Evolutionary conservation across 2,329 filamentous ascomycete genomes (phyloP), one percentile per base, ranked within the genome.

Genomic region (Claviceps sp.): DNA sequence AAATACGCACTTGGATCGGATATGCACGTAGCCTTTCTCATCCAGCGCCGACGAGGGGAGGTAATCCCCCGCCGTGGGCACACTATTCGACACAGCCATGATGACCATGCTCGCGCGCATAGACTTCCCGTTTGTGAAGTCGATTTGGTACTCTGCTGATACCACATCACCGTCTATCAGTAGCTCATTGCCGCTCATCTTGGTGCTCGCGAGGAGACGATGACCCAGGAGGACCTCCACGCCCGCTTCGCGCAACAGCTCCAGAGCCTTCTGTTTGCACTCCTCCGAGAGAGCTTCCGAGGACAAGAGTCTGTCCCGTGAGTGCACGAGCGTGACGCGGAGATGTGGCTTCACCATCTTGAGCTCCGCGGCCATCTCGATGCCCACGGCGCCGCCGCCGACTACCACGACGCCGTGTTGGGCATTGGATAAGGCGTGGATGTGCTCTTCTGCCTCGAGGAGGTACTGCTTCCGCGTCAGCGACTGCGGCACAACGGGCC

Each of bases 351-450:
- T 75, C 23, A 81, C 70, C 45, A 78, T 64, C 66, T 89, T 90
- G 50, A 90, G 71, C 68, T 93, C 86, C 1, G 84, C 80, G 0
- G 87, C 85, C 75, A 91, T 88, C 64, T 91, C 86, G 51, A 90
- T 82, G 8, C 87, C 87, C 1, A 90, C 86, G 6, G 86, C 87
- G 48, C 85, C 68, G 56, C 86, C 86, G 17, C 86, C 86, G n/a
- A 91, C 80, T 22, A 91, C 74, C 0, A 86, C 77, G 1, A 89
- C 77, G 0, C 78, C 80, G 20, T 79, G 70, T 4, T 64, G 67
- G 1, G 79, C 78, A 34, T 70, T 69, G 39, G 71, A 64, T 2
- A 82, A 72, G 13, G 69, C 64, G 20, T 75, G 66, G 57, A 86
- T 79, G 55, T 88, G 82, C 9, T 73, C 68, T 47, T 72, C 71